Conservation (phyloP, 2,329 filamentous ascomycete genomes). For the Aspergillus piperis region DNA sequence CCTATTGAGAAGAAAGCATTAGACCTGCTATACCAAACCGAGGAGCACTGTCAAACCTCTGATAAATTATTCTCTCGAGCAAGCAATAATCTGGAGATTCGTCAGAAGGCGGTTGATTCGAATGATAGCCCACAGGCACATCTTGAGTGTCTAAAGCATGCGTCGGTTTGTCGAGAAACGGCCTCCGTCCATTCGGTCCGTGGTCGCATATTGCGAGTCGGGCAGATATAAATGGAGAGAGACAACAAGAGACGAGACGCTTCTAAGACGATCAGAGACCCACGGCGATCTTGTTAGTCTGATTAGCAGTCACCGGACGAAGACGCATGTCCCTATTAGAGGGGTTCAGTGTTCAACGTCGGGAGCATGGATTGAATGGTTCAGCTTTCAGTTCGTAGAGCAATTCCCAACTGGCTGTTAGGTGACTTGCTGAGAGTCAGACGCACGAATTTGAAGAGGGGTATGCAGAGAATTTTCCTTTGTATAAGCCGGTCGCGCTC, state of each 20-base stretch:
- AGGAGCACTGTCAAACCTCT: not conserved
- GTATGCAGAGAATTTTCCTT: not conserved
- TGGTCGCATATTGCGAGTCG: not conserved
- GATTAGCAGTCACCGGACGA: not conserved
- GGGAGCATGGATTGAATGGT: not conserved
- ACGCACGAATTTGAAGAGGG: not conserved
- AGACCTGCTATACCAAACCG: not conserved
- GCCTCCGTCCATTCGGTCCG: not conserved
- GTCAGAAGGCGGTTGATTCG: not conserved
- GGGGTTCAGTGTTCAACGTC: not conserved
- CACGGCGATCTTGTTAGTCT: not conserved
- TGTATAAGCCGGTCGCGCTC: not conserved
- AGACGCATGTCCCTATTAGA: not conserved
- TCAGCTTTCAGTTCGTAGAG: not conserved
- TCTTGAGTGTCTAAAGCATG: not conserved
- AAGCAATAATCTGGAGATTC: not conserved
- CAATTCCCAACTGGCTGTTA: not conserved
- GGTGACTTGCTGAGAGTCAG: not conserved
- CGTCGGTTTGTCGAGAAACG: not conserved
- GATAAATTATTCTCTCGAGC: not conserved
- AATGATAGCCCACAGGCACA: not conserved
- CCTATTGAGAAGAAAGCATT: not conserved
- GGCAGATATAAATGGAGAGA: not conserved
- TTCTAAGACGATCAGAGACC: not conserved
- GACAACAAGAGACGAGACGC: not conserved